Evolutionary conservation across 495 filamentous ascomycete species (phyloP).

Genomic region (Aspergillus bridgeri): DNA sequence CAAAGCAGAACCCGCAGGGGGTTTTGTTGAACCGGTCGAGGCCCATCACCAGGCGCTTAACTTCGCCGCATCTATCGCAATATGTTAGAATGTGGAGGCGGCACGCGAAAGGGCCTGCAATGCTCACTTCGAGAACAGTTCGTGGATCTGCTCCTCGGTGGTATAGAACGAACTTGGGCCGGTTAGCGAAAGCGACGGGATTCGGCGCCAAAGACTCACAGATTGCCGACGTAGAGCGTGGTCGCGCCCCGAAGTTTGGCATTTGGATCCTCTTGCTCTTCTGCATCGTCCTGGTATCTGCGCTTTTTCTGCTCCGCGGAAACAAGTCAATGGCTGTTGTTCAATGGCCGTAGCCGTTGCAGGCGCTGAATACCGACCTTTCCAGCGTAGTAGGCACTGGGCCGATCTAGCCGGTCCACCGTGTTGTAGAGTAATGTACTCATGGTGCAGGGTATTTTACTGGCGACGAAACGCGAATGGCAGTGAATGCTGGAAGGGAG

Average conservation of each 20-base stretch:
- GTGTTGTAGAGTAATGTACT: conserved; percentile 45
- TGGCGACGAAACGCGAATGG: not conserved
- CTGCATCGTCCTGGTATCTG: conserved; percentile 55
- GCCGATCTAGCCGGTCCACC: conserved; percentile 82
- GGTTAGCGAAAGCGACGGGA: conserved; percentile 26
- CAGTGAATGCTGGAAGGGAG: not conserved
- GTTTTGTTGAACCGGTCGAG: conserved; percentile 96
- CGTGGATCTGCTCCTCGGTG: conserved; percentile 97
- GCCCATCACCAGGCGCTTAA: conserved; percentile 98
- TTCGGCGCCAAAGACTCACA: conserved; percentile 54
- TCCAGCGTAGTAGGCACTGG: conserved; percentile 80
- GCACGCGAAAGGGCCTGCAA: not conserved
- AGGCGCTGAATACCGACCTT: conserved; percentile 53
- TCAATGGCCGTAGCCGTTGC: not conserved
- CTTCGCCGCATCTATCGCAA: conserved; percentile 73
- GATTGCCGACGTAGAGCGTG: conserved; percentile 95
- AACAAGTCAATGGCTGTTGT: conserved; percentile 8
- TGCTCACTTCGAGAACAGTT: conserved; percentile 81
- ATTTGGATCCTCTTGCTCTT: conserved; percentile 55
- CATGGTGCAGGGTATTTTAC: conserved; percentile 9
- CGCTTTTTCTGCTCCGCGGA: conserved; percentile 64
- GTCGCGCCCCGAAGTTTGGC: conserved; percentile 82
- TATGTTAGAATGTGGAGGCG: conserved; percentile 6
- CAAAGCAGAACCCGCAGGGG: conserved; percentile 98
- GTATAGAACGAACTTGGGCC: conserved; percentile 95